These are phyloP conservation scores for Eucalyptus camaldulensis DNA, from an alignment of 345 rosid genomes.

Conservation along the genomic window DNA sequence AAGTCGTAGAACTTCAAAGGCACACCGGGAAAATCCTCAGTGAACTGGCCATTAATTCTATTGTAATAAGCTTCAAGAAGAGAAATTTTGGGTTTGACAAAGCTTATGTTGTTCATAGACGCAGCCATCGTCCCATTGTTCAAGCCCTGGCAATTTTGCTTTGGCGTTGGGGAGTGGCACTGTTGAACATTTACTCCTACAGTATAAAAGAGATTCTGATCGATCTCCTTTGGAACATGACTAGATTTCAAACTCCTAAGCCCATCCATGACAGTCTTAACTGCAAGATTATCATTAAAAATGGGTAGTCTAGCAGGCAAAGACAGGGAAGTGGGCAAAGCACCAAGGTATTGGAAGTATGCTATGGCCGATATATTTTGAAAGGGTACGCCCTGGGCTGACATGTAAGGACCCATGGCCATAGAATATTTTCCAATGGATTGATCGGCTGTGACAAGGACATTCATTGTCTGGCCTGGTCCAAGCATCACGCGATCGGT, in stretches of 20 bases:
- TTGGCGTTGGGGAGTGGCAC: slow-evolving; percentile 43
- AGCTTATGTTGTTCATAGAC: slow-evolving; percentile 80
- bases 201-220: slow-evolving; percentile 45
- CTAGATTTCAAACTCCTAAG: slow-evolving; percentile 39
- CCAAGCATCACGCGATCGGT: slow-evolving; percentile 72
- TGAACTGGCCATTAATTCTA: slow-evolving; percentile 46
- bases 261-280: slow-evolving; percentile 73
- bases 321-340: slow-evolving; percentile 25
- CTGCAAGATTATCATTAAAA: slow-evolving; percentile 58
- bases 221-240: slow-evolving; percentile 45
- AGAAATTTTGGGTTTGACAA: slow-evolving; percentile 47
- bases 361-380: slow-evolving; percentile 55
- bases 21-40: slow-evolving; percentile 51
- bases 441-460: slow-evolving; percentile 76
- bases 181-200: slow-evolving; percentile 59
- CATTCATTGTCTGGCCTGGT: slow-evolving; percentile 84
- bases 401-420: slow-evolving; percentile 77
- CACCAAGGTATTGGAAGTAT: slow-evolving; percentile 52
- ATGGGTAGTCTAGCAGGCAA: slow-evolving; percentile 59
- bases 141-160: slow-evolving; percentile 36
- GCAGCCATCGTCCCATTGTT: slow-evolving; percentile 55
- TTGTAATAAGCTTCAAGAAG: slow-evolving; percentile 67
- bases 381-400: slow-evolving; percentile 43
- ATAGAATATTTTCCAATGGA: slow-evolving; percentile 58
- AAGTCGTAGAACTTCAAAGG: slow-evolving; percentile 65